Evolutionary conservation across 306 rosid species (phyloP).

Genomic region (Casuarina glauca): DNA sequence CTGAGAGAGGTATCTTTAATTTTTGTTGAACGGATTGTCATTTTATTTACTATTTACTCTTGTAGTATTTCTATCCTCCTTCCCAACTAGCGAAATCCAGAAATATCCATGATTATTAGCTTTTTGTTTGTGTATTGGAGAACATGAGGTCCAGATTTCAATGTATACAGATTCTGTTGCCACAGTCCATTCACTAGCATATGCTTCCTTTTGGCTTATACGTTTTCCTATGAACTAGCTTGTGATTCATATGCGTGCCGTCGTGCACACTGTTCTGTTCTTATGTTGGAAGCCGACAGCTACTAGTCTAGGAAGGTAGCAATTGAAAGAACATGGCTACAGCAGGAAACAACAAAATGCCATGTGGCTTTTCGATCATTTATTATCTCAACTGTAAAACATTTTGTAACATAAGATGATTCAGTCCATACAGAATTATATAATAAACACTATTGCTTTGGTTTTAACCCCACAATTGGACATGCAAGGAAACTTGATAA

Average conservation of each 20-base stretch:
- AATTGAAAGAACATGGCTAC: no score
- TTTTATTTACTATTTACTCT: constrained; percentile 12
- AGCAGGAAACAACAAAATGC: not conserved
- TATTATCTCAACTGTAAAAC: no score
- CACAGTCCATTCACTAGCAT: not conserved
- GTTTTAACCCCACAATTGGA: not conserved
- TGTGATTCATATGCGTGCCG: not conserved
- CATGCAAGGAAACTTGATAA: not conserved
- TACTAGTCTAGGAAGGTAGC: not conserved
- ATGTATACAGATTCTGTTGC: constrained; percentile 11
- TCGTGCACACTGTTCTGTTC: not conserved
- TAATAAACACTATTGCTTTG: no score
- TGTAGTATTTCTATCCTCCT: constrained; percentile 28
- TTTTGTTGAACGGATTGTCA: constrained; percentile 33
- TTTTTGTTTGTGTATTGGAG: constrained; percentile 6
- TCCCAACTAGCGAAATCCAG: constrained; percentile 25
- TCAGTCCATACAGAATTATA: no score
- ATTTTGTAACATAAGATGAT: no score
- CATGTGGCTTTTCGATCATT: not conserved
- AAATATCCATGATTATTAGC: constrained; percentile 20
- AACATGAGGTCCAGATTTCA: not conserved
- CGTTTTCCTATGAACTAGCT: not conserved
- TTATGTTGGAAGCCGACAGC: not conserved
- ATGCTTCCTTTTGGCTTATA: not conserved
- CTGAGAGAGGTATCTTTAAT: constrained; percentile 39